Evolutionary conservation across 306 rosid species (phyloP).

Genomic region (Quercus suber): DNA sequence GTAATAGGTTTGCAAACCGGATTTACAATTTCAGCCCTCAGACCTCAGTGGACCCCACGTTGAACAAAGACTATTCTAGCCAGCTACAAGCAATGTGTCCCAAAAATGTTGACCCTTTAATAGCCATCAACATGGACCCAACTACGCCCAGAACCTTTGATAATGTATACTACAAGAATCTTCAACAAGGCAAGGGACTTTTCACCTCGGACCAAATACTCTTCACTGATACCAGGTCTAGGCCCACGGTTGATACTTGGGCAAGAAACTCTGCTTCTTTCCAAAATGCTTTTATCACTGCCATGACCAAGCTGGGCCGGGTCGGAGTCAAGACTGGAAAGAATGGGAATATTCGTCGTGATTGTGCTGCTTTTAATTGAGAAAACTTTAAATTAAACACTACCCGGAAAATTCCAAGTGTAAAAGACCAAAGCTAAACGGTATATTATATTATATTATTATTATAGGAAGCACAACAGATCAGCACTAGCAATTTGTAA

Average conservation of each 20-base stretch:
- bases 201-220: slow-evolving; percentile 72
- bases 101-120: slow-evolving; percentile 49
- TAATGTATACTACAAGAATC: slow-evolving; percentile 59
- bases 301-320: slow-evolving; percentile 74
- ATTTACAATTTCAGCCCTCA: slow-evolving; percentile 44
- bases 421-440: too few relatives aligned
- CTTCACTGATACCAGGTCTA: slow-evolving; percentile 51
- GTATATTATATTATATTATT: too few relatives aligned
- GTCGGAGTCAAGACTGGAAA: slow-evolving; percentile 58
- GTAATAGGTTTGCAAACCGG: slow-evolving; percentile 46
- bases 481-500: too few relatives aligned
- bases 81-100: slow-evolving; percentile 57
- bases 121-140: slow-evolving; percentile 86
- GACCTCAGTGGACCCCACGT: slow-evolving; percentile 45
- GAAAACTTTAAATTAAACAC: too few relatives aligned
- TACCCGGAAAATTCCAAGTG: too few relatives aligned
- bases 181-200: slow-evolving; percentile 52
- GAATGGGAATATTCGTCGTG: slow-evolving; percentile 62
- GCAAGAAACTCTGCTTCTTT: slow-evolving; percentile 40
- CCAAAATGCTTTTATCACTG: slow-evolving; percentile 44
- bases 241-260: slow-evolving; percentile 45
- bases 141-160: slow-evolving; percentile 57
- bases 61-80: slow-evolving; percentile 34
- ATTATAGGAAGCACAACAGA: too few relatives aligned
- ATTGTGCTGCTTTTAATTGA: slow-evolving; percentile 51